These are phyloP conservation scores for Wickerhamomyces rabaulensis DNA, from an alignment of 805 yeast species.

Conservation along the genomic window DNA sequence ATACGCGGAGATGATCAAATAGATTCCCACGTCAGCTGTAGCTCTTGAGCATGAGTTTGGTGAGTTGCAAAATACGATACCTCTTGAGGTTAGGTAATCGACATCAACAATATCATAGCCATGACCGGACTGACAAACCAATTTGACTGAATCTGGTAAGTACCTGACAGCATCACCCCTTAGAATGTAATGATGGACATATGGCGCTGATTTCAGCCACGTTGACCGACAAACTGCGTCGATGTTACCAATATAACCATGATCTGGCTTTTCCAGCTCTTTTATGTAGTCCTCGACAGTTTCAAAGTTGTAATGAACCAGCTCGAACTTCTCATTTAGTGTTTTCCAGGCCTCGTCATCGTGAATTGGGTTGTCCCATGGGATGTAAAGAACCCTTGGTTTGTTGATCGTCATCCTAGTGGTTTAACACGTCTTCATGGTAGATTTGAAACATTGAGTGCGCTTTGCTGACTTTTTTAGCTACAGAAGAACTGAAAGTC, in stretches of 20 bases:
- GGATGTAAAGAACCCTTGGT: slow-evolving; percentile 34
- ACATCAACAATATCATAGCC: slow-evolving; percentile 36
- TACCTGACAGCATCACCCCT: slow-evolving; percentile 29
- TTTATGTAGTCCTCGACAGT: slow-evolving; percentile 31
- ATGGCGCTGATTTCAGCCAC: slow-evolving; percentile 36
- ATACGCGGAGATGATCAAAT: slow-evolving; percentile 28
- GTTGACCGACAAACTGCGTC: slow-evolving; percentile 34
- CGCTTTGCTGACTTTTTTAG: too few relatives aligned
- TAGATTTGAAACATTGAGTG: too few relatives aligned
- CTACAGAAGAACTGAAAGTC: too few relatives aligned
- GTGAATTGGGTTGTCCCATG: slow-evolving; percentile 33
- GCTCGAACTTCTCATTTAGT: slow-evolving; percentile 31
- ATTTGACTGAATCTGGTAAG: slow-evolving; percentile 30
- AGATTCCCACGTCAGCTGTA: slow-evolving; percentile 35
- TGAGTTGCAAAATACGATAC: slow-evolving; percentile 33
- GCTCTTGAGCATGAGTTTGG: slow-evolving; percentile 35
- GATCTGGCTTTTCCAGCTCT: slow-evolving; percentile 29
- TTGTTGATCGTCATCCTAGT: slow-evolving; percentile 11
- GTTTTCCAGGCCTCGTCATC: slow-evolving; percentile 33
- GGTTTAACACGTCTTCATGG: too few relatives aligned
- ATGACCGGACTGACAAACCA: slow-evolving; percentile 35
- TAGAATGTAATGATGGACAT: slow-evolving; percentile 30
- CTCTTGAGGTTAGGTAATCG: slow-evolving; percentile 28
- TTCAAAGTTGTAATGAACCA: slow-evolving; percentile 28
- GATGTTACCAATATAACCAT: slow-evolving; percentile 30